Conservation (phyloP, 1,284 basidiomycete species). For the Thecaphora frezii region DNA sequence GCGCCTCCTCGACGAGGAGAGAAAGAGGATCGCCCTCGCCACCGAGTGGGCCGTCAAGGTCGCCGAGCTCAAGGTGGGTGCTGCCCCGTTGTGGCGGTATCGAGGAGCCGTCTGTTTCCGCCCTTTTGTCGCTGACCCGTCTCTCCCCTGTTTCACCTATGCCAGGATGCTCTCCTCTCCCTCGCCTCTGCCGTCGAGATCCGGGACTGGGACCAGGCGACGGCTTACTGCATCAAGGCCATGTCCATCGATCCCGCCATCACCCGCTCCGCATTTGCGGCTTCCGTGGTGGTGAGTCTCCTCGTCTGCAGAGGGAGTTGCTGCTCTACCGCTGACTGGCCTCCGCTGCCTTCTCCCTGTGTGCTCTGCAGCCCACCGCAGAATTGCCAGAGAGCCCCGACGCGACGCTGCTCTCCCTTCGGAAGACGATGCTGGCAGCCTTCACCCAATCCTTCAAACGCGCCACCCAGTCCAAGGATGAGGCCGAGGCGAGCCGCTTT, state of each 20-base stretch:
- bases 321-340: neutral
- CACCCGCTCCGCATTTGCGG: conserved; percentile 80
- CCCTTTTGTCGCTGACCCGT: no score
- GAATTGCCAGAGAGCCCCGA: conserved; percentile 82
- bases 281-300: conserved; percentile 67
- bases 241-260: conserved; percentile 79
- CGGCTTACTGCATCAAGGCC: conserved; percentile 83
- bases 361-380: conserved; percentile 68
- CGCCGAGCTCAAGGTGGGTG: conserved; percentile 78
- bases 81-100: no score
- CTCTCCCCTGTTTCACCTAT: no score
- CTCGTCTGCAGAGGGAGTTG: neutral
- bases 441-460: conserved; percentile 83
- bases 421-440: conserved; percentile 73
- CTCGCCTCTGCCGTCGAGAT: conserved; percentile 76
- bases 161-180: conserved; percentile 65
- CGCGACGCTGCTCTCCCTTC: conserved; percentile 75
- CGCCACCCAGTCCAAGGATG: conserved; percentile 67
- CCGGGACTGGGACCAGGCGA: conserved; percentile 92
- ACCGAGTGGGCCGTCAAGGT: conserved; percentile 81
- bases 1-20: conserved; percentile 82
- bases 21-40: conserved; percentile 80
- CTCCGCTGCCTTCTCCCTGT: neutral
- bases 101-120: neutral
- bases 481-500: conserved; percentile 81